Base-by-base conservation (phyloP, 805 yeast species). In the Saccharomycopsis olivae region DNA sequence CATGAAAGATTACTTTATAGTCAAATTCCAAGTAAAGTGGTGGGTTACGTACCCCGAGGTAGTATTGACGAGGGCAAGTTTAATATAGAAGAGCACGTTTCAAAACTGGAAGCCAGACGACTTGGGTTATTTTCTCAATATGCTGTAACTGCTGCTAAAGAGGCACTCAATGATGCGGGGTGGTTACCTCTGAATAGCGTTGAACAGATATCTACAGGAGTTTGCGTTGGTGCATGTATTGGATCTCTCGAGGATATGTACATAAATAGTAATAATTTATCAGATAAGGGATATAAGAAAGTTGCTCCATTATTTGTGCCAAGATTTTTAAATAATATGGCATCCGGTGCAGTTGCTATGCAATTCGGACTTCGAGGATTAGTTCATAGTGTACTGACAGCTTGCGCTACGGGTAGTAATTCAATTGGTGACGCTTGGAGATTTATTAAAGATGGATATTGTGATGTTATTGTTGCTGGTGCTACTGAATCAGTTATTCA, bases 381-480 rank as follows among this genome's bases (percentile, higher is more conserved):
- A 2, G 73, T 83, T 32, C 96, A 88, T 54, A 65, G 94, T 0
- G 92, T 77, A 0, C 73, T 95, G 2, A 87, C 97, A 0, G 98
- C 98, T 1, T 92, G 99, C 64, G 95, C 99, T 3, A 87, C 98
- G 0, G 99, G 99, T 0, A 72, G 81, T 21, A 94, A 92, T 53
- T 72, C 96, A 0, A 78, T 92, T 35, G 97, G 97, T 3, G 99
- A 92, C 55, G 96, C 96, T 0, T 72, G 68, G 49, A 73, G 88
- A 51, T 78, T 88, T 51, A 84, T 92, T 43, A 62, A 68, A 44
- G 76, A 77, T 41, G 94, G 84, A 3, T 80, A 82, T 60, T 85
- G 89, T 9, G 79, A 87, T 49, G 84, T 80, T 3, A 83, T 88
- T 76, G 67, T 92, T 8, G 92, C 95, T 6, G 98, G 98, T n/a